Evolutionary conservation across 148 eudicot species (phyloP), one percentile per base, ranked within the genome.

Genomic region (Vaccinium darrowii): DNA sequence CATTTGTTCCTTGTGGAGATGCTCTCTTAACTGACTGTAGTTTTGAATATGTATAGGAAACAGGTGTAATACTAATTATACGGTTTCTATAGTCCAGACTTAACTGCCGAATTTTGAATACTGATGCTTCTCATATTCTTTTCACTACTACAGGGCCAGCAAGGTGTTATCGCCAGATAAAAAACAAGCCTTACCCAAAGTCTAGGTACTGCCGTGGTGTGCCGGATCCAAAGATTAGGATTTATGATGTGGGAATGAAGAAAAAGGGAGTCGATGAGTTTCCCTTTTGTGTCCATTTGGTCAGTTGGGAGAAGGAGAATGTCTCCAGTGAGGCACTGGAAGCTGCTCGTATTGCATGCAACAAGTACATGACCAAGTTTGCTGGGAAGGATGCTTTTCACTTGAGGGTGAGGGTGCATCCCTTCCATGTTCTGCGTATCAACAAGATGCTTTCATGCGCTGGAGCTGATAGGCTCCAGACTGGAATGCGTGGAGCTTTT

Each of bases 401-500:
- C 86, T 82, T 90, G 83, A 90, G 92, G 81, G 90, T 90, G 16
- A 81, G 92, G 58, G 92, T 90, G 13, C 92, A 90, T 21, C 92
- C 92, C 1, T 90, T 90, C 89, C 90, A 90, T 86, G 91, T 90
- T 56, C 57, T 90, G 30, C 88, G 90, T 65, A 90, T 90, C 80
- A 90, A 90, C 83, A 90, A 90, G 76, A 90, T 90, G 91, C 83
- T 90, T 80, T 90, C 91, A 0, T 90, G 91, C 84, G 91, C 91
- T 84, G 91, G 91, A 60, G 91, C 91, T 88, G 91, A 90, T 90
- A 90, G 91, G 89, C 91, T 90, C 87, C 91, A 90, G 75, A 90
- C 91, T 47, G 91, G 91, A 25, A 90, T 88, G 91, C 84, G 91
- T 67, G 91, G 91, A 43, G 91, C 91, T 15, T 90, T 90, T 51